These are phyloP conservation scores for Phytophthora cryptogea DNA, from an alignment of 352 stramenopile genomes.

Conservation along the genomic window DNA sequence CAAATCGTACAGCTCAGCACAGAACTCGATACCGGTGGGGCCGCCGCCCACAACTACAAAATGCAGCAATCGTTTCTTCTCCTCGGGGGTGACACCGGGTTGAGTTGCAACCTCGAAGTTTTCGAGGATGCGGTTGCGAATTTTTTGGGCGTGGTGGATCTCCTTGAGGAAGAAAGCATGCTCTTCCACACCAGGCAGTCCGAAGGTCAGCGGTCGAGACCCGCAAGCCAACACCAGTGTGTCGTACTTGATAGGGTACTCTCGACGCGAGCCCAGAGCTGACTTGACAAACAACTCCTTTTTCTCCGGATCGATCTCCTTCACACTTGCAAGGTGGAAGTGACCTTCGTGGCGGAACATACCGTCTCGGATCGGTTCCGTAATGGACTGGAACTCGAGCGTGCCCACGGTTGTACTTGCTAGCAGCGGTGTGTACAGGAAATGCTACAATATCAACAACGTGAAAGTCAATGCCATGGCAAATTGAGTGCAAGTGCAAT, in stretches of 20 bases:
- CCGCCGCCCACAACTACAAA: constrained; percentile 98
- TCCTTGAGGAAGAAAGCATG: constrained; percentile 98
- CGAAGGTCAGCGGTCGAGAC: constrained; percentile 95
- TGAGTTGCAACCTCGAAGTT: constrained; percentile 96
- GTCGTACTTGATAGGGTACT: constrained; percentile 92
- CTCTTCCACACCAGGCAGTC: constrained; percentile 87
- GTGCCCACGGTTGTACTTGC: constrained; percentile 94
- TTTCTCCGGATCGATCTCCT: constrained; percentile 71
- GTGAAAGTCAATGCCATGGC: constrained; percentile 1
- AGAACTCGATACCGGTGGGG: constrained; percentile 96
- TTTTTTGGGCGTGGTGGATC: constrained; percentile 92
- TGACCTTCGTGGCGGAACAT: constrained; percentile 71
- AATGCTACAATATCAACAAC: constrained; percentile 71
- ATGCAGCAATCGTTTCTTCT: constrained; percentile 92
- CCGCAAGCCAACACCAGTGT: constrained; percentile 93
- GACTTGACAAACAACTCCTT: constrained; percentile 73
- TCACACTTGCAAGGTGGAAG: constrained; percentile 75
- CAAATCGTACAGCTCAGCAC: constrained; percentile 95
- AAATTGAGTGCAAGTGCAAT: neutral
- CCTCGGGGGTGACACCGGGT: constrained; percentile 74
- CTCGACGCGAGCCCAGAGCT: constrained; percentile 50
- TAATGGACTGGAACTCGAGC: constrained; percentile 96
- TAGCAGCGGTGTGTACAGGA: constrained; percentile 97
- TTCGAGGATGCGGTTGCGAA: constrained; percentile 77
- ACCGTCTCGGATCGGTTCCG: constrained; percentile 93